Evolutionary conservation across 805 yeast species (phyloP), one percentile per base, ranked within the genome.

Genomic region (Suhomyces tanzawaensis): DNA sequence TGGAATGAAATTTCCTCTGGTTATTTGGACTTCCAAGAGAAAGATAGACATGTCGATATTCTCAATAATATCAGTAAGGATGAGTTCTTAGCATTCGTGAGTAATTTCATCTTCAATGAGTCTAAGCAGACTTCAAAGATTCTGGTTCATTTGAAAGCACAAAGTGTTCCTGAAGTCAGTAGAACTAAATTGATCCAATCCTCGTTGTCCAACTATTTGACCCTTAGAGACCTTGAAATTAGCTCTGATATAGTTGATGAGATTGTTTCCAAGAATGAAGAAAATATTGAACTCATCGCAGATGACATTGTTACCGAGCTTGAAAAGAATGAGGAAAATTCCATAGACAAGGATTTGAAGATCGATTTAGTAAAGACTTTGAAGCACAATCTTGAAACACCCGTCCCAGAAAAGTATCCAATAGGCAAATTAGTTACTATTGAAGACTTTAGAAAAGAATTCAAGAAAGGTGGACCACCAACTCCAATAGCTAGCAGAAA

Each of bases 1-100:
- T 80, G 88, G 77, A 69, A 74, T 37, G 71, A 78, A 11, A 83
- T 93, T 40, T 76, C 77, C 21, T 71, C 78, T 40, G 96, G 96
- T 4, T 84, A 69, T 60, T 90, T 84, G 54, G 87, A 91, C 56
- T 91, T 88, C 62, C 61, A 69, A 25, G 71, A 76, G 37, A 69
- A 78, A 41, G 75, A 69, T 26, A 62, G 67, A 32, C 82, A 81
- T 41, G 88, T 85, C 5, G 70, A 71, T 30, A 44, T 75, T 3
- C 70, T 88, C 37, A 71, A 74, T 36, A 52, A 52, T 3, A 57
- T 88, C 37, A 68, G 81, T 19, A 75, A 80, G 52, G 57, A 62
- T 1, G 84, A 89, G 19, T 63, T 89, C 25, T 48, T 77, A 19
- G 67, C 69, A 1, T 81, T 81, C 51, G 86, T 72, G 55, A 53